Conservation (phyloP, 129 eudicot genomes). For the Tanacetum coccineum region DNA sequence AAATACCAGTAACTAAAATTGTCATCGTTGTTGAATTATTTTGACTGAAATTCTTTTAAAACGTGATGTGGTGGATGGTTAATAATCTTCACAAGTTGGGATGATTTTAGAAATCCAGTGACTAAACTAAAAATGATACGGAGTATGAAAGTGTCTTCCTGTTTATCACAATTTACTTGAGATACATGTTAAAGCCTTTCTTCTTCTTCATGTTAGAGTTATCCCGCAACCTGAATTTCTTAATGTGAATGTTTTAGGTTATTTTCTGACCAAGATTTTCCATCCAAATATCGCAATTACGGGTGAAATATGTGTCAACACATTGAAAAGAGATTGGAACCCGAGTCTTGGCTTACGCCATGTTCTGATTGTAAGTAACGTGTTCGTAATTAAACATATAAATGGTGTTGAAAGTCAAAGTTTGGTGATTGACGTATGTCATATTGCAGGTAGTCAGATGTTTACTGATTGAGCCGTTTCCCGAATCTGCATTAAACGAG, state of each 20-base stretch:
- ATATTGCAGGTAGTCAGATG: slow-evolving; percentile 73
- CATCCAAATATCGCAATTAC: slow-evolving; percentile 78
- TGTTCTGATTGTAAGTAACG: slow-evolving; percentile 62
- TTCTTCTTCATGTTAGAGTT: background rate
- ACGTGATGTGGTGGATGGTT: background rate
- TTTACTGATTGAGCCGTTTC: slow-evolving; percentile 82
- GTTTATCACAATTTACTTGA: background rate
- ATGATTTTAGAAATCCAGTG: background rate
- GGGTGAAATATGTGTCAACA: slow-evolving; percentile 94
- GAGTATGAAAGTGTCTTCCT: background rate
- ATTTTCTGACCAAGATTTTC: slow-evolving; percentile 85
- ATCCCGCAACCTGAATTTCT: background rate
- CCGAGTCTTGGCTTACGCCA: slow-evolving; percentile 88
- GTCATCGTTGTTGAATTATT: background rate
- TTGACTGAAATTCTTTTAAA: background rate
- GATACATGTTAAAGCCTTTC: background rate
- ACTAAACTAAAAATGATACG: background rate
- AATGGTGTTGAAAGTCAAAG: background rate
- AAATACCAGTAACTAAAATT: background rate
- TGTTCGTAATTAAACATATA: background rate
- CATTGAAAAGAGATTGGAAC: slow-evolving; percentile 89
- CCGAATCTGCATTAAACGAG: slow-evolving; percentile 87
- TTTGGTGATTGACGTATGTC: background rate
- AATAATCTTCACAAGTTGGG: background rate
- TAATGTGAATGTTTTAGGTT: slow-evolving; percentile 39